Base-by-base conservation (phyloP, 1,284 basidiomycete genomes). In the Trametes hirsuta region DNA sequence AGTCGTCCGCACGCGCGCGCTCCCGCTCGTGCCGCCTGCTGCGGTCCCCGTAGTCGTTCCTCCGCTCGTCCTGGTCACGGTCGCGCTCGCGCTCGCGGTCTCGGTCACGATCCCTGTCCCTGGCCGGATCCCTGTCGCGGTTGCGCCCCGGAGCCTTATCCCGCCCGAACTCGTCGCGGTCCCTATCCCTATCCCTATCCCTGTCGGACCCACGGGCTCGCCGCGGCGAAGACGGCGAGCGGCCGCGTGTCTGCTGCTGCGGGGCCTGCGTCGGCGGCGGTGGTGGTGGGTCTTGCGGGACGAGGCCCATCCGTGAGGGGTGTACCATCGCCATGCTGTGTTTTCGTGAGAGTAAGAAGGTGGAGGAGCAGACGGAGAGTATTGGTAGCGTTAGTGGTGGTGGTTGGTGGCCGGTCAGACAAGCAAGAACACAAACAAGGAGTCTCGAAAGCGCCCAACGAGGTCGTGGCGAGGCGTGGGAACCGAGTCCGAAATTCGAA, bases 251-350 rank as follows among this genome's bases (percentile, higher is more conserved):
- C 35, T 70, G 69, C 34, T 56, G 49, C 12, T 37, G 47, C 18
- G 18, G 49, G 5, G 39, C 12, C 12, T 40, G 39, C n/a, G 39
- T 12, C 18, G 30, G 47, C 24, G 34, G 35, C n/a, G 37, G 40
- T n/a, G 45, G 30, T 2, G 25, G 55, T 15, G 69, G 53, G 37
- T 75, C 74, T 55, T 78, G 77, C 15, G 84, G 83, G 4, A 87
- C 83, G 10, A 88, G 74, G 22, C 75, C 83, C 74, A 87, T 73
- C 42, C 86, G 80, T 21, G 85, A 87, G 22, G 86, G 86, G 66
- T 88, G 86, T 11, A 88, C 77, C 22, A 81, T 83, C 11, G 86
- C 85, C 86, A 88, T 88, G 2, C 44, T 30, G 30, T 30, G 30
- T 30, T 30, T 30, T 30, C 30, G 30, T 30, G 8, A 4, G 30